These are phyloP conservation scores for Xylaria curta DNA, from an alignment of 495 filamentous ascomycete species.

Conservation along the genomic window DNA sequence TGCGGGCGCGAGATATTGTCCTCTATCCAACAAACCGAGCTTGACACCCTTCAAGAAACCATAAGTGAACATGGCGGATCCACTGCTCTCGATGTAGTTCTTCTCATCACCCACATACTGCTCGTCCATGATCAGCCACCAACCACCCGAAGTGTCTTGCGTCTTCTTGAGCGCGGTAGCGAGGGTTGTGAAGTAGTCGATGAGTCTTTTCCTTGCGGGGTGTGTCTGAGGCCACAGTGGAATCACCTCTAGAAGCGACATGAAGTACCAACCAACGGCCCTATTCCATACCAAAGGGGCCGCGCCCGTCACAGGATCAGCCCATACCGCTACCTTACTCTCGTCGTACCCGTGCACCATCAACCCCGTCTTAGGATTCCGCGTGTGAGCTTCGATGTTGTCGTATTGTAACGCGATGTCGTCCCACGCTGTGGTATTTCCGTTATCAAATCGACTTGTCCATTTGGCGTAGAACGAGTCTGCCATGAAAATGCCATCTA, in stretches of 20 bases:
- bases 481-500: constrained; percentile 63
- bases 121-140: constrained; percentile 66
- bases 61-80: constrained; percentile 66
- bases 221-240: constrained; percentile 51
- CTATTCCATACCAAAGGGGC: constrained; percentile 63
- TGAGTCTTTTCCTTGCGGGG: constrained; percentile 42
- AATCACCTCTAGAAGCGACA: constrained; percentile 63
- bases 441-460: constrained; percentile 48
- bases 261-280: constrained; percentile 65
- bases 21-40: constrained; percentile 46
- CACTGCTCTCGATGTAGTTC: constrained; percentile 68
- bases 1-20: constrained; percentile 41
- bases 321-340: constrained; percentile 60
- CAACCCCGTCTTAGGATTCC: constrained; percentile 53
- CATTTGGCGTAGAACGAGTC: constrained; percentile 58
- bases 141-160: constrained; percentile 59
- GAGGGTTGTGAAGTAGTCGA: constrained; percentile 47
- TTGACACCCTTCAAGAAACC: constrained; percentile 59
- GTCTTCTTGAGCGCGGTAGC: constrained; percentile 50
- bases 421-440: constrained; percentile 45
- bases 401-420: constrained; percentile 61
- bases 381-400: constrained; percentile 58
- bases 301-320: constrained; percentile 60
- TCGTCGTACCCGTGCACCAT: constrained; percentile 67
- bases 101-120: constrained; percentile 48